Evolutionary conservation across 495 filamentous ascomycete species (phyloP), one percentile per base, ranked within the genome.

Genomic region (Sabuloglossum arenarium): DNA sequence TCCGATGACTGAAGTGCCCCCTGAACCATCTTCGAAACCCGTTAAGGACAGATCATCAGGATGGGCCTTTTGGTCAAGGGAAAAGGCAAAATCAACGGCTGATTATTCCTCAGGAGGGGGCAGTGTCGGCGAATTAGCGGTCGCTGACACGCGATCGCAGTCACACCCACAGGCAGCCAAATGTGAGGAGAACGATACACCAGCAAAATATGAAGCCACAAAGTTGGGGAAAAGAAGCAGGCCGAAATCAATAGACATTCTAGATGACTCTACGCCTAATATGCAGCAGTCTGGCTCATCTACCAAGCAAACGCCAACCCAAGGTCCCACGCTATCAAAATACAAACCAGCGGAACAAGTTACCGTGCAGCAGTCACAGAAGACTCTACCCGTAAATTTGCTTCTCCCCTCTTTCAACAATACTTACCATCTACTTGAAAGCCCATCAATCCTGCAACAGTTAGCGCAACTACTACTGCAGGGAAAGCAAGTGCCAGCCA

Each of bases 41-140:
- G 16, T 11, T 56, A 24, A 59, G 29, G 55, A 61, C 12, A 78
- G 73, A 58, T 75, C 81, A 21, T 84, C 84, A 6, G 84, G 81
- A 0, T 93, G 86, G 86, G 86, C 82, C 0, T 93, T 93, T 59
- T 93, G 84, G 84, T 86, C 83, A 6, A 79, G 76, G 55, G 84
- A 86, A 19, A 67, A 73, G 21, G 61, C 76, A 11, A 77, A 75
- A 53, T 58, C 58, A 56, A 71, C 30, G 59, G 56, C 65, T 9
- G 59, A 65, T 23, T 70, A 63, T 54, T 55, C 71, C 1, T 64
- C 62, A 25, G 68, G 73, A 34, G 63, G 69, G 24, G 28, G 16
- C 10, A 75, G 83, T 60, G 63, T 75, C 29, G 82, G 82, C 2
- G 80, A 90, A 63, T 67, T 87, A 12, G 79, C 82, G 11, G 73